Percentiles rank a stretch among this genome's conserved stretches.
phyloP scores from a whole-genome alignment of 148 eudicot genomes.

The Simmondsia chinensis region DNA sequence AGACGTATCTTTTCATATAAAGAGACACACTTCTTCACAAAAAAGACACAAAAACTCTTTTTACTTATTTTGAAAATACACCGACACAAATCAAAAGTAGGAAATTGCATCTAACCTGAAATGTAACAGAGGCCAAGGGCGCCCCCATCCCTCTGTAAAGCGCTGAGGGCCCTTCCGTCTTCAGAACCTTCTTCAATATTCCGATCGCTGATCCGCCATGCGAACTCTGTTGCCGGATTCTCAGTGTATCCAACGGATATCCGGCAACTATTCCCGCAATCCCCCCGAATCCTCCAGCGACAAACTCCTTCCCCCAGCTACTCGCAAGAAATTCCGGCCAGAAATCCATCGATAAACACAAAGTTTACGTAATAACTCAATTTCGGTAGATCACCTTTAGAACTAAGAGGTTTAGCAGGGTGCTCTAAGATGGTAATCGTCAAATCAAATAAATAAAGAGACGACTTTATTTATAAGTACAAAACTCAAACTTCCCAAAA shows the following conservation, averaged over 20 bases:
- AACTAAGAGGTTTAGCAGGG: no score
- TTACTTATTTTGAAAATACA: slow-evolving; percentile 41
- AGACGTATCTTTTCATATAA: no score
- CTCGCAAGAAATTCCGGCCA: slow-evolving; percentile 93
- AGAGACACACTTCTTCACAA: no score
- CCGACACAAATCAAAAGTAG: not conserved
- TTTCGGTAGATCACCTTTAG: no score
- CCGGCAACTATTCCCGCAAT: slow-evolving; percentile 81
- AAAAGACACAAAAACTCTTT: no score
- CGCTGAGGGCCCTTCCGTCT: slow-evolving; percentile 48
- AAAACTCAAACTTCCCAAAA: no score
- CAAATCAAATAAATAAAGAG: no score
- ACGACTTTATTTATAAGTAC: no score
- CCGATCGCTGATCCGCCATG: slow-evolving; percentile 40
- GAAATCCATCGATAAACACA: slow-evolving; percentile 76
- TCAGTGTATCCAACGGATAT: slow-evolving; percentile 73
- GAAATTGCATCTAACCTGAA: slow-evolving; percentile 47
- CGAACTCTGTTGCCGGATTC: slow-evolving; percentile 63
- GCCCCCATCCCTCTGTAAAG: slow-evolving; percentile 88
- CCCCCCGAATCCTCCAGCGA: slow-evolving; percentile 92
- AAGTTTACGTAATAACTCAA: no score
- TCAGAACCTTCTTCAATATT: slow-evolving; percentile 42
- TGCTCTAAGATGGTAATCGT: no score
- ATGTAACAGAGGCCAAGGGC: slow-evolving; percentile 79
- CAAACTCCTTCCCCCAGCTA: slow-evolving; percentile 89